A percentile compares a stretch with the other conserved stretches of the same genome.
Evolutionary conservation across 2,329 filamentous ascomycete genomes (phyloP).

Genomic region (Elsinoe australis): DNA sequence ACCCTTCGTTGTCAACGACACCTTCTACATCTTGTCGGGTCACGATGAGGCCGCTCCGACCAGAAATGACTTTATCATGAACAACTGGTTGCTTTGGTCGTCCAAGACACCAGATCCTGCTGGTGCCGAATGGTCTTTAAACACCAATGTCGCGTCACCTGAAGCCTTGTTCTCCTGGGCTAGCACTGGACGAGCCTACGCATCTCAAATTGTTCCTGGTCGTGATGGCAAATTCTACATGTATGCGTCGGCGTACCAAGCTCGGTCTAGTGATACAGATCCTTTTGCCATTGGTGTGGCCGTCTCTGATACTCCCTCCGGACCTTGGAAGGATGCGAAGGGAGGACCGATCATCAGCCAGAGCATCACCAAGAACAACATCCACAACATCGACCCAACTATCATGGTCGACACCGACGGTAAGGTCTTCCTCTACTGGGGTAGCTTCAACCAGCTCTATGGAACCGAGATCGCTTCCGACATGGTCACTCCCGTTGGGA

Average conservation of each 20-base stretch:
- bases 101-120: slow-evolving; percentile 6
- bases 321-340: slow-evolving; percentile 18
- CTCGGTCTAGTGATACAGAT: slow-evolving; percentile 5
- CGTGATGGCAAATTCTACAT: slow-evolving; percentile 17
- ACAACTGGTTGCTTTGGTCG: slow-evolving; percentile 17
- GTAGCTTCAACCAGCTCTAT: slow-evolving; percentile 13
- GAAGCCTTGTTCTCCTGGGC: slow-evolving; percentile 3
- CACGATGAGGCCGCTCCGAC: slow-evolving; percentile 16
- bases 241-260: slow-evolving; percentile 8
- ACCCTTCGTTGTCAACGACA: slow-evolving; percentile 15
- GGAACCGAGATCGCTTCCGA: slow-evolving; percentile 16
- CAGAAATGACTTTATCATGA: slow-evolving; percentile 18
- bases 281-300: slow-evolving; percentile 17
- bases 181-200: slow-evolving; percentile 12
- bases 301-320: slow-evolving; percentile 12
- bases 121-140: slow-evolving; percentile 8
- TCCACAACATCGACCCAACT: slow-evolving; percentile 17
- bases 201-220: slow-evolving; percentile 16
- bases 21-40: slow-evolving; percentile 16
- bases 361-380: slow-evolving; percentile 11
- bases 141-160: slow-evolving; percentile 1
- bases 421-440: slow-evolving; percentile 17
- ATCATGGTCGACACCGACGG: slow-evolving; percentile 16
- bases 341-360: slow-evolving; percentile 16
- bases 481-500: slow-evolving; percentile 14